Base-by-base conservation (phyloP, 139 green algal species). In the Mychonastes homosphaera region DNA sequence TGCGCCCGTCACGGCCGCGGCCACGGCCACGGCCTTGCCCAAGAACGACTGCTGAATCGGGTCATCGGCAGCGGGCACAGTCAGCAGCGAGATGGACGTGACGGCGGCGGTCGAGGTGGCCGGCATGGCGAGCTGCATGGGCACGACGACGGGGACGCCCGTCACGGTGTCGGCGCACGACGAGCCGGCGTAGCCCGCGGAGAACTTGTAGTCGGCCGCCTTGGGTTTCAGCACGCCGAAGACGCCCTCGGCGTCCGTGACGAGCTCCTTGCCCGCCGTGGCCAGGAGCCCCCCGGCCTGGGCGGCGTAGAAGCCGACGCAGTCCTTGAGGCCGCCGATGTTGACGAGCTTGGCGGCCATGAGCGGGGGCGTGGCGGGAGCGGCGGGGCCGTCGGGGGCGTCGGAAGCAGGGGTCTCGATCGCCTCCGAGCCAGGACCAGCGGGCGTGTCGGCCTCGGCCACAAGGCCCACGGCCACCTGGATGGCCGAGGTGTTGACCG, bases 31-130 rank as follows among this genome's bases (percentile, higher is more conserved):
- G 13, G n/a, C 4, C 4, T n/a, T 15, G 3, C 3, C 33, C 6
- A 45, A 48, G 9, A 23, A 13, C 4, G 13, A 12, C n/a, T 32
- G 32, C 16, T 49, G 27, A 7, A 9, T 3, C 2, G 50, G 5
- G 28, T 58, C 58, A 7, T 6, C 24, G 21, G 19, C 24, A 33
- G 47, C 47, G 19, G 58, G 58, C 18, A 65, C 48, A 21, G 58
- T 65, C 47, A 65, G 48, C 48, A 65, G 48, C 0, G 58, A 48
- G 47, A 65, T 58, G 38, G 58, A 18, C 28, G 47, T 65, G 48
- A 58, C 35, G 15, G 35, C 24, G 3, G 58, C 36, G 32, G 26
- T 26, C 0, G 21, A 16, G 16, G 6, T 4, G 2, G 16, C 26
- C 8, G 48, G 58, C 36, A 65, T 26, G 5, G 16, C 27, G 13